Evolutionary conservation across 116 monocot genomes (phyloP).

Genomic region (Zostera marina): DNA sequence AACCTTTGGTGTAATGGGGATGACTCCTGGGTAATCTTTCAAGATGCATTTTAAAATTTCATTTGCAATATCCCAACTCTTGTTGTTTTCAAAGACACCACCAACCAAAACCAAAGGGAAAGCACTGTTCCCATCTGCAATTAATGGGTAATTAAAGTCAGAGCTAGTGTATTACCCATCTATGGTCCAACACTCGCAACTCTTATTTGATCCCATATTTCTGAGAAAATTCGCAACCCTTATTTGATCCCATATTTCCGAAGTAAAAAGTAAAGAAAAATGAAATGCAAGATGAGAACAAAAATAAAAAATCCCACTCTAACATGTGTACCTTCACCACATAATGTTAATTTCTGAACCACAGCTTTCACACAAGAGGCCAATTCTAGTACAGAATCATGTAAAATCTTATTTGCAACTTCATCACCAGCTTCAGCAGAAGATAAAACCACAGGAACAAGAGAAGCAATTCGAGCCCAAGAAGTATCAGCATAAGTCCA

Average conservation of each 20-base stretch:
- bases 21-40: constrained; percentile 43
- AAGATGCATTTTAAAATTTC: constrained; percentile 61
- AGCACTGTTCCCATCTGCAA: constrained; percentile 24
- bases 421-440: constrained; percentile 85
- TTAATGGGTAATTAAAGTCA: background rate
- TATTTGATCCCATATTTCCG: background rate
- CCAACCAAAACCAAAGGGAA: constrained; percentile 98
- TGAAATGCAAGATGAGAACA: background rate
- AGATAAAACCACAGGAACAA: constrained; percentile 73
- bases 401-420: constrained; percentile 78
- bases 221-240: too few species aligned
- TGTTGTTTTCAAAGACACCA: constrained; percentile 70
- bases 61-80: constrained; percentile 77
- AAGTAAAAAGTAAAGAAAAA: background rate
- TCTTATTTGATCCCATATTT: background rate
- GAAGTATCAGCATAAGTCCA: constrained; percentile 94
- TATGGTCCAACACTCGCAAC: too few species aligned
- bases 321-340: constrained; percentile 47
- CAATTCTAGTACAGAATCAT: constrained; percentile 51
- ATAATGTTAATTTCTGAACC: constrained; percentile 47
- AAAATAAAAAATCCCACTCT: background rate
- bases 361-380: constrained; percentile 82
- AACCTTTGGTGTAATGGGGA: constrained; percentile 76
- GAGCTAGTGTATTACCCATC: background rate
- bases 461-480: constrained; percentile 85